Base-by-base conservation (phyloP, 2,329 filamentous ascomycete genomes). In the Clarireedia sp. region DNA sequence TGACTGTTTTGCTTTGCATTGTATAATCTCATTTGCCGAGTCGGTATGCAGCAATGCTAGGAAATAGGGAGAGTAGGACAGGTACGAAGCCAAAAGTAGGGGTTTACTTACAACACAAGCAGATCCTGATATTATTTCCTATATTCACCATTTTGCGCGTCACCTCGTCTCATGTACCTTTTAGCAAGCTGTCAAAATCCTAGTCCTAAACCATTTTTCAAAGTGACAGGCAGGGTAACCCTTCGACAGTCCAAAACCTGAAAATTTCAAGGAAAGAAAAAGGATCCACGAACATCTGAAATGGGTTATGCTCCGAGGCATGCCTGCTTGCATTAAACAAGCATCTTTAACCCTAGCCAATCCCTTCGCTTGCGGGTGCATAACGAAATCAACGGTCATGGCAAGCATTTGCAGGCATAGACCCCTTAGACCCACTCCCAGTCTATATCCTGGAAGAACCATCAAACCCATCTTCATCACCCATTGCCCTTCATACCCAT, bases 91-190 rank as follows among this genome's bases (percentile, higher is more conserved):
- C 46, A 33, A 41, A 54, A 49, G 45, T 33, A 54, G 46, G 52
- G 24, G 23, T 40, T 17, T 33, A 33, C 29, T 19, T 37, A 46
- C 7, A 46, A 24, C 49, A 58, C 59, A 58, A 56, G 60, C 57
- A 59, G 55, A 64, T 65, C 60, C 60, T 51, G 47, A 60, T 55
- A 26, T 58, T 60, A 52, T 33, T 33, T 33, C 29, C 29, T 12
- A 33, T 59, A 59, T 58, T 63, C 60, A 62, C 40, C 58, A 55
- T 63, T 63, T 62, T 66, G 63, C 63, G 63, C 63, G 61, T 63
- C 63, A 55, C 63, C 62, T 67, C 66, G 66, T 67, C 64, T 67
- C 64, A 66, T 63, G 57, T 66, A 33, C 37, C 51, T 59, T 61
- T 60, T 61, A 56, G 61, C 60, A 61, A 56, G 58, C 53, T 62